A percentile compares a stretch with the other conserved stretches of the same genome.
Conservation (phyloP, 2,329 filamentous ascomycete species). For the Acephala macrosclerotiorum region DNA sequence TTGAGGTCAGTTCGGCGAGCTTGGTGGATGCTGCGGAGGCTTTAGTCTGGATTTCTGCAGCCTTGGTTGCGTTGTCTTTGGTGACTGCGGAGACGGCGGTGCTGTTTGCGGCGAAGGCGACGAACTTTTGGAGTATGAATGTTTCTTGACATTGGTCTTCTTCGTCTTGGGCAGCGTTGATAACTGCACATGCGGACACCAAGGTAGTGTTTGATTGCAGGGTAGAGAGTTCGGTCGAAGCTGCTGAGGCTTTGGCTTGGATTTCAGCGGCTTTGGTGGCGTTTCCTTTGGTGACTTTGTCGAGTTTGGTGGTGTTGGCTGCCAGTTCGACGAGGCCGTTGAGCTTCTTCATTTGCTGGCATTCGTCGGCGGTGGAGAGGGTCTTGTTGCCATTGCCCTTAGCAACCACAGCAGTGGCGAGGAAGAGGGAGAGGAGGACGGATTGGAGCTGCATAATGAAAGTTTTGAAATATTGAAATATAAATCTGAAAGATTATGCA, state of each 20-base stretch:
- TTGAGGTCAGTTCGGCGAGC: slow-evolving; percentile 37
- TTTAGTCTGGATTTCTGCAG: slow-evolving; percentile 48
- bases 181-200: slow-evolving; percentile 44
- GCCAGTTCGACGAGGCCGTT: slow-evolving; percentile 44
- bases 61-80: slow-evolving; percentile 48
- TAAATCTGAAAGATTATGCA: slow-evolving; percentile 1
- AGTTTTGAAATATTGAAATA: slow-evolving; percentile 31
- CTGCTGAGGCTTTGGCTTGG: slow-evolving; percentile 47
- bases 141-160: slow-evolving; percentile 26
- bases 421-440: slow-evolving; percentile 35
- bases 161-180: slow-evolving; percentile 38
- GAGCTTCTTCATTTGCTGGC: slow-evolving; percentile 44
- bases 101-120: slow-evolving; percentile 46
- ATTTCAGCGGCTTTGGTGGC: slow-evolving; percentile 47
- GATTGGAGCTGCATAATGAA: slow-evolving; percentile 38
- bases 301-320: slow-evolving; percentile 47
- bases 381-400: slow-evolving; percentile 42
- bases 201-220: slow-evolving; percentile 49
- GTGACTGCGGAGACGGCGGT: slow-evolving; percentile 46
- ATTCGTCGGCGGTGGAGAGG: slow-evolving; percentile 42
- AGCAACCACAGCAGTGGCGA: slow-evolving; percentile 39
- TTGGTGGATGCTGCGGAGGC: slow-evolving; percentile 42
- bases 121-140: slow-evolving; percentile 33
- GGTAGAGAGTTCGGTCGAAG: slow-evolving; percentile 41
- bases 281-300: slow-evolving; percentile 45